Percentiles rank a stretch among this genome's conserved stretches.
Conservation (phyloP, 148 eudicot species). For the Pouteria glomerata region DNA sequence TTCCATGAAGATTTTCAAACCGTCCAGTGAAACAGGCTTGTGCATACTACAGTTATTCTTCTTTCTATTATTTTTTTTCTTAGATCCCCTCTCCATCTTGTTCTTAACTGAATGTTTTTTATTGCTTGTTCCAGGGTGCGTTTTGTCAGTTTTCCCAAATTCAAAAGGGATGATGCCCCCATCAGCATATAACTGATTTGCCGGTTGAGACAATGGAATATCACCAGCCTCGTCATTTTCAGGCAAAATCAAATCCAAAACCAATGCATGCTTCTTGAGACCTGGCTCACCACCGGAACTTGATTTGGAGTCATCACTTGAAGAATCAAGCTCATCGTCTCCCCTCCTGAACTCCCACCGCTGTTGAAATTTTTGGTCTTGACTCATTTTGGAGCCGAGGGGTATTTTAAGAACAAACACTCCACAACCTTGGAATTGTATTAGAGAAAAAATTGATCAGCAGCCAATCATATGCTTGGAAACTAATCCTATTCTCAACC, state of each 20-base stretch:
- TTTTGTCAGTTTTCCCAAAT: conserved; percentile 7
- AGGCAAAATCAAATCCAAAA: conserved; percentile 19
- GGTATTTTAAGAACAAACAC: not conserved
- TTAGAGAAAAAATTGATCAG: conserved; percentile 1
- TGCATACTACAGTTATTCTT: conserved; percentile 7
- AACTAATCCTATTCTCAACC: not conserved
- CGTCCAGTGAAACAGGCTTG: conserved; percentile 25
- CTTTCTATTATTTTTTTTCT: not conserved
- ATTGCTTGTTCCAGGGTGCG: not conserved
- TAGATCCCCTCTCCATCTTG: conserved; percentile 7
- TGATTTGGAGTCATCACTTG: conserved; percentile 46
- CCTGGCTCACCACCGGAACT: conserved; percentile 26
- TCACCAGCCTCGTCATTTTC: conserved; percentile 20
- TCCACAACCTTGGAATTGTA: not conserved
- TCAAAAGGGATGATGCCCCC: not conserved
- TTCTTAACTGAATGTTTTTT: conserved; percentile 7
- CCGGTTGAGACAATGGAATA: conserved; percentile 14
- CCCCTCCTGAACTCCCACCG: conserved; percentile 55
- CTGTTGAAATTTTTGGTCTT: conserved; percentile 45
- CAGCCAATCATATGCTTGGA: not conserved
- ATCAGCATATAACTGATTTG: conserved; percentile 2
- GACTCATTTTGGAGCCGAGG: conserved; percentile 32
- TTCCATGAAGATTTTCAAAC: conserved; percentile 31
- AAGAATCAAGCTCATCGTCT: conserved; percentile 45
- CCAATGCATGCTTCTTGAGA: conserved; percentile 29